Evolutionary conservation across 2,329 filamentous ascomycete genomes (phyloP).

Genomic region (Fusarium virguliforme): DNA sequence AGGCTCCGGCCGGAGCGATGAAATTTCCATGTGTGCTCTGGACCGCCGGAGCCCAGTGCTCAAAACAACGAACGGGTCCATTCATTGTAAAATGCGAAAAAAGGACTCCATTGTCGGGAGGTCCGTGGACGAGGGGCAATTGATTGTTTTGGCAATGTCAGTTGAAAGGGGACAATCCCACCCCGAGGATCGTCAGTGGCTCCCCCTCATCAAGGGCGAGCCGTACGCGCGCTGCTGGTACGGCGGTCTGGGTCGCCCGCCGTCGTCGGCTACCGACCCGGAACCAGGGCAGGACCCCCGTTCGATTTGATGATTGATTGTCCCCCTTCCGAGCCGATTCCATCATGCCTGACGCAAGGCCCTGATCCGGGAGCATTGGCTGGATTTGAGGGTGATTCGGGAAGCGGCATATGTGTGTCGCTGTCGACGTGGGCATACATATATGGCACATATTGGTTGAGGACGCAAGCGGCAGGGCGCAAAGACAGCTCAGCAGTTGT

Average conservation of each 20-base stretch:
- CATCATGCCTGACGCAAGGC: constrained; percentile 14
- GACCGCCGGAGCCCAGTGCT: constrained; percentile 25
- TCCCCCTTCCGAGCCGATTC: constrained; percentile 21
- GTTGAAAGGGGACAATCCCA: constrained; percentile 12
- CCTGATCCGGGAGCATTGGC: constrained; percentile 16
- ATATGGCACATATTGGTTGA: constrained; percentile 8
- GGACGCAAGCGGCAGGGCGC: constrained; percentile 18
- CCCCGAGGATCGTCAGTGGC: constrained; percentile 32
- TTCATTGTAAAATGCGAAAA: neutral
- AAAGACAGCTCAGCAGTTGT: constrained; percentile 15
- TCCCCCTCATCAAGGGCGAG: constrained; percentile 29
- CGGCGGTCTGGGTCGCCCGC: constrained; percentile 27
- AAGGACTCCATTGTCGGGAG: constrained; percentile 20
- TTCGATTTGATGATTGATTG: constrained; percentile 10
- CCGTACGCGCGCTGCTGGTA: constrained; percentile 8
- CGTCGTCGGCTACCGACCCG: constrained; percentile 22
- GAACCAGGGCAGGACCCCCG: constrained; percentile 12
- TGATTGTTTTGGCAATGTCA: neutral
- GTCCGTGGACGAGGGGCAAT: constrained; percentile 20
- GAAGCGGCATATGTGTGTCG: constrained; percentile 5
- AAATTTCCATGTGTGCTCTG: constrained; percentile 16
- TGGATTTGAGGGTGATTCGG: constrained; percentile 23
- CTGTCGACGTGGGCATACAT: constrained; percentile 20
- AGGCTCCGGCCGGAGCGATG: constrained; percentile 3
- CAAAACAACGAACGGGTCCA: neutral